These are phyloP conservation scores for Botrytis sinoallii DNA, from an alignment of 2,329 filamentous ascomycete species.

Conservation along the genomic window DNA sequence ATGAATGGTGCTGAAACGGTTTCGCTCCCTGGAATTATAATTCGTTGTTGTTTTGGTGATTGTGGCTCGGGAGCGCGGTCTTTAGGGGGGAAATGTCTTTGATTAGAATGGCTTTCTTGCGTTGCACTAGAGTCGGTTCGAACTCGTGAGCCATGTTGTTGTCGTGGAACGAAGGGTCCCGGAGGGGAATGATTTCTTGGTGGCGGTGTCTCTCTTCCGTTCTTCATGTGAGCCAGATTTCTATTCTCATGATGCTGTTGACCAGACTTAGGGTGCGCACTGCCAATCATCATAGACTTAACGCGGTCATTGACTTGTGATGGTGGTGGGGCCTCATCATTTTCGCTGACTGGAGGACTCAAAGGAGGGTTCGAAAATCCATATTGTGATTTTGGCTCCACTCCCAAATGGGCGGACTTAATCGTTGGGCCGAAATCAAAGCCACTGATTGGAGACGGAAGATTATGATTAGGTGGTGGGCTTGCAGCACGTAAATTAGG, in stretches of 20 bases:
- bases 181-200: constrained; percentile 33
- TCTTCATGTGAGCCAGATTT: constrained; percentile 75
- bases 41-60: constrained; percentile 20
- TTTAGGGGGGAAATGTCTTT: constrained; percentile 40
- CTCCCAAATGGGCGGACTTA: constrained; percentile 34
- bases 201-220: constrained; percentile 63
- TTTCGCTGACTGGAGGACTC: constrained; percentile 70
- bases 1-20: constrained; percentile 30
- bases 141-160: constrained; percentile 40
- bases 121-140: constrained; percentile 48
- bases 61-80: constrained; percentile 28
- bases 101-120: constrained; percentile 46
- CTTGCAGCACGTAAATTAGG: constrained; percentile 63
- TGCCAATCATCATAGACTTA: constrained; percentile 72
- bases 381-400: constrained; percentile 37
- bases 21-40: constrained; percentile 25
- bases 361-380: constrained; percentile 52
- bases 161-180: constrained; percentile 29
- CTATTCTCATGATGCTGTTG: constrained; percentile 80
- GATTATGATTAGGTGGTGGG: constrained; percentile 38
- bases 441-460: constrained; percentile 41
- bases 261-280: constrained; percentile 66
- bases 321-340: constrained; percentile 63
- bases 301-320: constrained; percentile 74
- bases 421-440: constrained; percentile 38